Base-by-base conservation (phyloP, 352 stramenopile genomes). In the Globisporangium recalcitrans region DNA sequence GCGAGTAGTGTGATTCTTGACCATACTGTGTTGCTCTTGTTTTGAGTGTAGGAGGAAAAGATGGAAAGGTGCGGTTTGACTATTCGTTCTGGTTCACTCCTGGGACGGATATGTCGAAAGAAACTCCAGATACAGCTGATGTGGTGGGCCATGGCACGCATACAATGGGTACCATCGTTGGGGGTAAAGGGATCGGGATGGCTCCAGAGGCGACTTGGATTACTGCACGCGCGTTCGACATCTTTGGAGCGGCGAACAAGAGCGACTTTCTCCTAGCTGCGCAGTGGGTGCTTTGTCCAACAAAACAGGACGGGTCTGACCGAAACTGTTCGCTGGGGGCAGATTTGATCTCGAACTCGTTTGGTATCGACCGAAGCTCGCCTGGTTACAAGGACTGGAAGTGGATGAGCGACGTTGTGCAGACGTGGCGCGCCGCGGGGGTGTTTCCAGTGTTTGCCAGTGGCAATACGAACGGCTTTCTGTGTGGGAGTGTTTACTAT, bases 211-310 rank as follows among this genome's bases (percentile, higher is more conserved):
- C 80, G 4, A 87, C 72, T 55, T 91, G 82, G 82, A 88, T 91
- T 63, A 80, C 82, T 21, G 82, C 82, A 14, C 63, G 77, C 32
- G 78, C 78, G 19, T 90, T 91, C 62, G 77, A 89, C 70, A 67
- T 80, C 22, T 72, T 73, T 52, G 82, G 78, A 0, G 76, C 78
- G 1, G 78, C 78, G 0, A 83, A 75, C 49, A 86, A 88, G 38
- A 91, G 82, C 62, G 78, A 88, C 58, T 88, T 91, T 52, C 55
- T 91, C 13, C 26, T 82, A 26, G 80, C 78, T 0, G 78, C 77
- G 11, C 80, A 91, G 62, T 91, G 78, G 79, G 78, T 88, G 1
- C 19, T 87, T 16, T 91, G 82, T 48, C 82, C 82, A 0, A 90
- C 82, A 2, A 78, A 75, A 52, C 61, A 72, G 24, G 73, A 86